Percentiles rank a stretch among this genome's conserved stretches.
Evolutionary conservation across 148 eudicot species (phyloP).

Genomic region (Vaccinium macrocarpon): DNA sequence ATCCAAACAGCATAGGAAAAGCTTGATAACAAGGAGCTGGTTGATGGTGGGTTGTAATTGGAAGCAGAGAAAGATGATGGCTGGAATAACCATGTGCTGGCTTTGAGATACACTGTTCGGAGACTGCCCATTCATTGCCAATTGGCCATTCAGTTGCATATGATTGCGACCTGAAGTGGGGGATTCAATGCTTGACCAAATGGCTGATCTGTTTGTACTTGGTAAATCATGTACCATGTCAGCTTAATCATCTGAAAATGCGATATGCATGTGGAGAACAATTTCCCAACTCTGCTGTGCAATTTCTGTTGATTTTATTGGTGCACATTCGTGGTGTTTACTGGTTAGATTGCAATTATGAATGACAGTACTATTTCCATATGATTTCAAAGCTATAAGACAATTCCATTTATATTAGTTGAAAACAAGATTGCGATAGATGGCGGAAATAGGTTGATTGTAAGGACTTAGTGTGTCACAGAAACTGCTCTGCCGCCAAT

Average conservation of each 20-base stretch:
- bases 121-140: slow-evolving; percentile 35
- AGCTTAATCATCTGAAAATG: not conserved
- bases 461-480: too few species aligned
- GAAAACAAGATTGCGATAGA: slow-evolving; percentile 81
- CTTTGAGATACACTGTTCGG: slow-evolving; percentile 81
- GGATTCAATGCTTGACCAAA: not conserved
- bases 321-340: slow-evolving; percentile 1
- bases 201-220: not conserved
- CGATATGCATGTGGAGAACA: not conserved
- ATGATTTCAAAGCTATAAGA: slow-evolving; percentile 14
- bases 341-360: not conserved
- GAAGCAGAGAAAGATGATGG: slow-evolving; percentile 96
- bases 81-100: slow-evolving; percentile 73
- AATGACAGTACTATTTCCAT: not conserved
- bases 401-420: slow-evolving; percentile 68
- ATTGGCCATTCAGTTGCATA: not conserved
- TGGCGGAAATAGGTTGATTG: slow-evolving; percentile 74
- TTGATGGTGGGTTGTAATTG: slow-evolving; percentile 48
- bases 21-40: slow-evolving; percentile 41
- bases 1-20: slow-evolving; percentile 65
- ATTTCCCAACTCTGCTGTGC: not conserved
- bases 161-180: not conserved
- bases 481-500: slow-evolving; percentile 64
- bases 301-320: not conserved
- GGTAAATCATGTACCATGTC: not conserved